Evolutionary conservation across 2,329 filamentous ascomycete species (phyloP).

Genomic region (Dactylonectria estremocensis): DNA sequence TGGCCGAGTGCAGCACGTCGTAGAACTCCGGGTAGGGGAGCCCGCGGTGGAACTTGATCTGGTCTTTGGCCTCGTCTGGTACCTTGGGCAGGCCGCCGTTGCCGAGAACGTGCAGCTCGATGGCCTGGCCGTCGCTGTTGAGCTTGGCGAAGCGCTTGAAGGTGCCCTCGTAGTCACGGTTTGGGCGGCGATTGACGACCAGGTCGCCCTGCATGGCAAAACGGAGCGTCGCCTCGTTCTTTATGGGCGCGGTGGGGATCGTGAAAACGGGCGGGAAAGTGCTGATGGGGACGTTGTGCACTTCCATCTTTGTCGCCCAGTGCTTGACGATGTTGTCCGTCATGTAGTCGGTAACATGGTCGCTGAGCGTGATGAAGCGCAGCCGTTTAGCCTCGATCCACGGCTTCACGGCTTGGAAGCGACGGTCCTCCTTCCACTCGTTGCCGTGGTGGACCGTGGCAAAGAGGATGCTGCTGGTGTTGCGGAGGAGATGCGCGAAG

Average conservation of each 20-base stretch:
- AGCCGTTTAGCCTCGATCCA: neutral
- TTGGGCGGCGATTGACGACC: neutral
- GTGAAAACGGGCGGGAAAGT: slow-evolving; percentile 9
- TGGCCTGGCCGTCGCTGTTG: neutral
- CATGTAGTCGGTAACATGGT: slow-evolving; percentile 6
- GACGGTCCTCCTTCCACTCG: slow-evolving; percentile 7
- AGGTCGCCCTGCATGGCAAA: slow-evolving; percentile 15
- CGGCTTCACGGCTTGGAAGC: neutral
- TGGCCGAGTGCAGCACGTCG: neutral
- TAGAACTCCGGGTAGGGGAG: slow-evolving; percentile 13
- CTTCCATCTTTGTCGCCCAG: slow-evolving; percentile 4
- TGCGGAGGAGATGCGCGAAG: neutral
- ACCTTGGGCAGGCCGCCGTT: slow-evolving; percentile 7
- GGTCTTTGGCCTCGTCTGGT: slow-evolving; percentile 8
- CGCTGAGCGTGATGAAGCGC: slow-evolving; percentile 10
- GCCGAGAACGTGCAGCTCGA: slow-evolving; percentile 6
- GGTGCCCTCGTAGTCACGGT: slow-evolving; percentile 12
- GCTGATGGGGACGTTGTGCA: slow-evolving; percentile 5
- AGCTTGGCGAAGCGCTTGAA: slow-evolving; percentile 7
- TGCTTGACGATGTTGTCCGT: neutral
- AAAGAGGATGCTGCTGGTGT: slow-evolving; percentile 7
- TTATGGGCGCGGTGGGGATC: neutral
- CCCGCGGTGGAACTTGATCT: slow-evolving; percentile 2
- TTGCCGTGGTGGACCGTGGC: slow-evolving; percentile 14
- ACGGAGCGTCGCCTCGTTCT: neutral